A percentile compares a stretch with the other conserved stretches of the same genome.
phyloP scores from a whole-genome alignment of 371 early-diverging fungal species.

The Quaeritorhiza haematococci region DNA sequence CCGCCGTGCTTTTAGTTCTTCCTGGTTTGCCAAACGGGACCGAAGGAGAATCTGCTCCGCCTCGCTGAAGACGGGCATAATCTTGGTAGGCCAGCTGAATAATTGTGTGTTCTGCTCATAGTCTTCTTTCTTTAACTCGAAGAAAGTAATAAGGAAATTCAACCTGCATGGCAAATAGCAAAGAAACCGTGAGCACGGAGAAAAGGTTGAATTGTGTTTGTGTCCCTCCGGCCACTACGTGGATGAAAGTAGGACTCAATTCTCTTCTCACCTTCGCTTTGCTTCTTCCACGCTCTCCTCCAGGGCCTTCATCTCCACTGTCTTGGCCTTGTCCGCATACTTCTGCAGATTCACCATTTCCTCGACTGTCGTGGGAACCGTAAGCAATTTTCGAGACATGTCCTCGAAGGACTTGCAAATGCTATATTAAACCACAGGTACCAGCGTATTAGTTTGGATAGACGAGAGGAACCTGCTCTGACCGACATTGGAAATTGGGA shows the following conservation, averaged over 20 bases:
- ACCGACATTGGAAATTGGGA: not conserved
- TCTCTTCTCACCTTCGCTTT: constrained; percentile 48
- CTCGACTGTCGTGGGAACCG: constrained; percentile 40
- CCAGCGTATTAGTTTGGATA: no score
- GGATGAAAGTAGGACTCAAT: no score
- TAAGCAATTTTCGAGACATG: constrained; percentile 31
- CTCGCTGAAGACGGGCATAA: constrained; percentile 39
- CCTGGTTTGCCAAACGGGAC: constrained; percentile 41
- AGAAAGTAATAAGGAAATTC: constrained; percentile 45
- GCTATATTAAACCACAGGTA: constrained; percentile 10
- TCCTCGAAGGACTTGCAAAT: constrained; percentile 37
- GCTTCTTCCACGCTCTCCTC: constrained; percentile 48
- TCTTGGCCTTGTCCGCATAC: constrained; percentile 31
- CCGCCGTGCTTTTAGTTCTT: constrained; percentile 42
- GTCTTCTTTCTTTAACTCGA: constrained; percentile 43
- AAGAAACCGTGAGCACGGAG: no score
- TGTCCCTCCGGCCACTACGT: no score
- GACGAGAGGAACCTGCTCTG: not conserved
- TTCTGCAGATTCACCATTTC: constrained; percentile 51
- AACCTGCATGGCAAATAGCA: constrained; percentile 22
- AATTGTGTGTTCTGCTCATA: constrained; percentile 44
- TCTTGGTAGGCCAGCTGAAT: constrained; percentile 47
- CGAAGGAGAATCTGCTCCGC: constrained; percentile 33
- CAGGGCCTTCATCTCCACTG: constrained; percentile 27
- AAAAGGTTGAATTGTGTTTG: no score